A percentile compares a stretch with the other conserved stretches of the same genome.
Conservation (phyloP, 2,329 filamentous ascomycete genomes). For the Cladophialophora psammophila region DNA sequence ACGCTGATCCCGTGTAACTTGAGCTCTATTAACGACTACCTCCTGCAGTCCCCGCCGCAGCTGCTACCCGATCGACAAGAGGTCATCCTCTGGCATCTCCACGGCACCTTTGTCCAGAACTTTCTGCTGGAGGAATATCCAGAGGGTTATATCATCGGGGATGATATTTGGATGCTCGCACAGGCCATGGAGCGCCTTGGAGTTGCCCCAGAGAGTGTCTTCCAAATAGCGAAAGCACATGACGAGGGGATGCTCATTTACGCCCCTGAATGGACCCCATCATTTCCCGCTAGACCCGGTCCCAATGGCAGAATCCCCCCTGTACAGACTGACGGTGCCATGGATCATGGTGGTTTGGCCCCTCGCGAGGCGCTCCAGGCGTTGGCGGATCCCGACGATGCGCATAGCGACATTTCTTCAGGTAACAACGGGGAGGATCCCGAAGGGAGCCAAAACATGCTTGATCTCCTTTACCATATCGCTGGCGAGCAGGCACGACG, state of each 20-base stretch:
- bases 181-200: slow-evolving; percentile 17
- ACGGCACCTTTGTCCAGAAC: slow-evolving; percentile 37
- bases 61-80: slow-evolving; percentile 23
- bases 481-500: slow-evolving; percentile 89
- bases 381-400: slow-evolving; percentile 49
- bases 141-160: slow-evolving; percentile 37
- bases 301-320: neutral
- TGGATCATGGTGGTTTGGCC: slow-evolving; percentile 24
- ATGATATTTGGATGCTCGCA: slow-evolving; percentile 30
- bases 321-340: slow-evolving; percentile 24
- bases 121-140: slow-evolving; percentile 37
- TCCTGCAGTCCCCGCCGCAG: slow-evolving; percentile 18
- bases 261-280: slow-evolving; percentile 25
- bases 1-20: slow-evolving; percentile 33
- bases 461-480: slow-evolving; percentile 86
- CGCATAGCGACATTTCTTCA: slow-evolving; percentile 53
- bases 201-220: slow-evolving; percentile 25
- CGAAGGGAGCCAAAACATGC: slow-evolving; percentile 75
- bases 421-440: slow-evolving; percentile 48
- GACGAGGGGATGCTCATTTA: slow-evolving; percentile 22
- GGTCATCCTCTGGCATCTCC: slow-evolving; percentile 33
- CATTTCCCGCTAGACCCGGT: slow-evolving; percentile 3
- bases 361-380: slow-evolving; percentile 29
- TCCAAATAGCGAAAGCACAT: slow-evolving; percentile 26
- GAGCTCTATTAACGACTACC: slow-evolving; percentile 26